These are phyloP conservation scores for Colletotrichum euphorbiae DNA, from an alignment of 2,329 filamentous ascomycete genomes.

Conservation along the genomic window DNA sequence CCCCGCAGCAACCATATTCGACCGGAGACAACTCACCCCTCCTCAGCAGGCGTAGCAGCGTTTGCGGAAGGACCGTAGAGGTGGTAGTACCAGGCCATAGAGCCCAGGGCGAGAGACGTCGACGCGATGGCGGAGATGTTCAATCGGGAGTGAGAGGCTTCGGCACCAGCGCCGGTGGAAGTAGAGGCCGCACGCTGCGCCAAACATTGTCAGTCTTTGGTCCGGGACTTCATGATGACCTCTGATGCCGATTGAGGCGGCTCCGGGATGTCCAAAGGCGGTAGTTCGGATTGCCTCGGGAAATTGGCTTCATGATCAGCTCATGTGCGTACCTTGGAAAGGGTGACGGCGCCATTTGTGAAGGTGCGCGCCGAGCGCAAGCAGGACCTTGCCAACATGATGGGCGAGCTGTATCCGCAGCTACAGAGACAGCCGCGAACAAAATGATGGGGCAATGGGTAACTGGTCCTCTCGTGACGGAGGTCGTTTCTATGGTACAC, in stretches of 20 bases:
- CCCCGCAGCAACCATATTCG: constrained; percentile 25
- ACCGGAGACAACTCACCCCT: constrained; percentile 82
- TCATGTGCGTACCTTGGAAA: constrained; percentile 76
- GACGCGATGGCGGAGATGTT: constrained; percentile 90
- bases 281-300: constrained; percentile 49
- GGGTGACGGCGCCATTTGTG: constrained; percentile 78
- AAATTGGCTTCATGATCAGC: constrained; percentile 50
- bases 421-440: constrained; percentile 49
- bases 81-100: constrained; percentile 97
- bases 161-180: constrained; percentile 77
- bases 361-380: constrained; percentile 89
- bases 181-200: constrained; percentile 76
- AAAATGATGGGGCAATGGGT: constrained; percentile 52
- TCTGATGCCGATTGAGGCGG: constrained; percentile 40
- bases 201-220: constrained; percentile 53
- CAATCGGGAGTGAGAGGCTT: constrained; percentile 79
- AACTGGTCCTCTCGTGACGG: constrained; percentile 43
- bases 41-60: constrained; percentile 93
- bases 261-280: constrained; percentile 32
- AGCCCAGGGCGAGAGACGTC: constrained; percentile 86
- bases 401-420: constrained; percentile 62
- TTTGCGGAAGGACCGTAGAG: constrained; percentile 89
- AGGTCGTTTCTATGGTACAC: constrained; percentile 38
- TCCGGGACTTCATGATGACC: constrained; percentile 40
- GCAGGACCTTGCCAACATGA: constrained; percentile 94